Conservation (phyloP, 2,329 filamentous ascomycete species). For the Trichoderma asperellum region DNA sequence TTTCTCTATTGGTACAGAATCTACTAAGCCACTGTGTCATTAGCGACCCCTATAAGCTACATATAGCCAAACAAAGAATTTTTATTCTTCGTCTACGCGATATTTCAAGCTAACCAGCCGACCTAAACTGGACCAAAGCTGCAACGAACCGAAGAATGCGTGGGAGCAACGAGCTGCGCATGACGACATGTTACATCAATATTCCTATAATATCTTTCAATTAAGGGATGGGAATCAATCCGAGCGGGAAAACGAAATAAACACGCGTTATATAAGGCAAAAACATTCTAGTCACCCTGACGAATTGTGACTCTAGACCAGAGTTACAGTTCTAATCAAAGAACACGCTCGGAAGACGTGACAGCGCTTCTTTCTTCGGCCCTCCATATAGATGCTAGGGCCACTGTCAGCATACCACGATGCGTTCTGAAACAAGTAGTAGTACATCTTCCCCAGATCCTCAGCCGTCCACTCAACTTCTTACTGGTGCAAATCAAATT, state of each 20-base stretch:
- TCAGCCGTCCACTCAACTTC: not conserved
- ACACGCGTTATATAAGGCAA: not conserved
- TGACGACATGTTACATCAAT: not conserved
- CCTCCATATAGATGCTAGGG: not conserved
- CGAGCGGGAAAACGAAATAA: not conserved
- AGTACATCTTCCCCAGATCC: not conserved
- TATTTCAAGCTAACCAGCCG: not conserved
- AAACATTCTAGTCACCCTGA: not conserved
- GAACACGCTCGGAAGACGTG: not conserved
- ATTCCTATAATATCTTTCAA: not conserved
- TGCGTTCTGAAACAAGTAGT: not conserved
- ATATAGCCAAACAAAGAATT: not conserved
- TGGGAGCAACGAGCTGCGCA: not conserved
- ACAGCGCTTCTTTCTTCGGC: not conserved
- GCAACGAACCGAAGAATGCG: not conserved
- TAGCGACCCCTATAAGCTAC: too few species aligned
- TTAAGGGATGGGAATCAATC: not conserved
- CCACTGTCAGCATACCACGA: not conserved
- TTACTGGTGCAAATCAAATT: not conserved
- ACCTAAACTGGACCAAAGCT: not conserved
- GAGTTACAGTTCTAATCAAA: not conserved
- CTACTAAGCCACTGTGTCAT: too few species aligned
- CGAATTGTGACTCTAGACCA: not conserved
- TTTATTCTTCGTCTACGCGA: not conserved
- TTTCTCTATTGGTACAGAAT: too few species aligned